Percentiles rank a stretch among this genome's conserved stretches.
Conservation (phyloP, 495 filamentous ascomycete species). For the Penicillium longicatenatum region DNA sequence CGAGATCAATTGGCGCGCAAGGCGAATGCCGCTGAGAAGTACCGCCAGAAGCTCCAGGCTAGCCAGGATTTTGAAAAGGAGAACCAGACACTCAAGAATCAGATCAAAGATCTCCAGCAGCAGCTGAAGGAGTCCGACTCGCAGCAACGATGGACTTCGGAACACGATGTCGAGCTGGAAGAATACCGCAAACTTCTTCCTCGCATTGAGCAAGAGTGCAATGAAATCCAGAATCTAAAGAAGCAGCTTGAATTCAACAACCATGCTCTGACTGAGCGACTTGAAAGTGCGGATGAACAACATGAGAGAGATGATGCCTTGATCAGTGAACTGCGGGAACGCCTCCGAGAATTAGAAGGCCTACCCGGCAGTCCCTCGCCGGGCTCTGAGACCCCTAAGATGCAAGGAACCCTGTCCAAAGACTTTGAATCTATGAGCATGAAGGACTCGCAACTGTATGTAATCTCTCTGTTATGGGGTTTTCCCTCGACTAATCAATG, state of each 20-base stretch:
- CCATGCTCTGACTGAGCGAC: conserved; percentile 54
- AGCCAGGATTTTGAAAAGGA: conserved; percentile 73
- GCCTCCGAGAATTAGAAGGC: conserved; percentile 53
- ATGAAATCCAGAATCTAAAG: conserved; percentile 58
- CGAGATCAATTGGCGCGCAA: conserved; percentile 76
- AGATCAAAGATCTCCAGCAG: conserved; percentile 58
- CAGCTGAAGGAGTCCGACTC: conserved; percentile 57
- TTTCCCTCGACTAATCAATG: conserved; percentile 15
- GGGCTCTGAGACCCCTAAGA: conserved; percentile 41
- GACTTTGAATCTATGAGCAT: conserved; percentile 49
- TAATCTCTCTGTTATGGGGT: neutral
- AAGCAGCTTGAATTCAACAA: conserved; percentile 62
- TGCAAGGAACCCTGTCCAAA: conserved; percentile 48
- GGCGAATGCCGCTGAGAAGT: conserved; percentile 74
- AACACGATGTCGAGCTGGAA: conserved; percentile 57
- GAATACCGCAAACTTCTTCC: conserved; percentile 60
- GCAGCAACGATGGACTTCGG: conserved; percentile 45
- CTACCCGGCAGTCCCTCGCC: conserved; percentile 45
- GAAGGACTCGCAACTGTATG: conserved; percentile 44
- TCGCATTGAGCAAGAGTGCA: conserved; percentile 62
- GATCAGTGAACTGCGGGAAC: conserved; percentile 56
- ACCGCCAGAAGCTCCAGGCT: conserved; percentile 72
- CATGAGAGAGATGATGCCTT: conserved; percentile 56
- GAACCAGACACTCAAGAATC: conserved; percentile 62
- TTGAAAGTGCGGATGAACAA: conserved; percentile 55